Evolutionary conservation across 164 flowering plant genomes (phyloP).

Genomic region (Umbilicus rupestris): DNA sequence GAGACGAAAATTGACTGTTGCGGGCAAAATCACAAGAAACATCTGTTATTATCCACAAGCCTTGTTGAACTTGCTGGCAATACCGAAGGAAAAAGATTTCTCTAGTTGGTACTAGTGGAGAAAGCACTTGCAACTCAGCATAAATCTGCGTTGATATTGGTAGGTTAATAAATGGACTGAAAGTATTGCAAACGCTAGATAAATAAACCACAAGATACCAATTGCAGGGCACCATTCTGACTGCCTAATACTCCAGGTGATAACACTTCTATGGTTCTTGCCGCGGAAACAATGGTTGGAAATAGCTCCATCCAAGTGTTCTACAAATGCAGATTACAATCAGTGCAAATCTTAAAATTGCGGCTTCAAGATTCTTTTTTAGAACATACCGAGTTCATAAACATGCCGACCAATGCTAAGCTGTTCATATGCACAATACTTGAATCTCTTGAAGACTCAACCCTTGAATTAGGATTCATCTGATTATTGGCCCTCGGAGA

Average conservation of each 20-base stretch:
- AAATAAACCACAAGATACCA: slow-evolving; percentile 21
- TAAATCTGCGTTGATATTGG: slow-evolving; percentile 28
- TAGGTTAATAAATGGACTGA: neutral
- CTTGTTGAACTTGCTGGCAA: slow-evolving; percentile 39
- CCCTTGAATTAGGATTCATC: slow-evolving; percentile 26
- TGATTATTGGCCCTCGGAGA: slow-evolving; percentile 25
- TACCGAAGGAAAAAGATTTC: slow-evolving; percentile 36
- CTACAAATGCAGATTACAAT: slow-evolving; percentile 19
- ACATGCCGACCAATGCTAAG: slow-evolving; percentile 36
- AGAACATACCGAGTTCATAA: slow-evolving; percentile 38
- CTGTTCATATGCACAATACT: slow-evolving; percentile 43
- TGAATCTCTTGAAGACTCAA: slow-evolving; percentile 44
- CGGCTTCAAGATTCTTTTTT: too few species aligned
- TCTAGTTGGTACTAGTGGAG: slow-evolving; percentile 34
- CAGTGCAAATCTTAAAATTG: neutral
- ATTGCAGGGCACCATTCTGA: slow-evolving; percentile 32
- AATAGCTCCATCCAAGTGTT: slow-evolving; percentile 42
- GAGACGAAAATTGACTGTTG: slow-evolving; percentile 22
- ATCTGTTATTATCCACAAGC: slow-evolving; percentile 35
- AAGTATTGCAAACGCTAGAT: neutral
- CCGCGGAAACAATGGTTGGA: slow-evolving; percentile 42
- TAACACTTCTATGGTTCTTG: slow-evolving; percentile 39
- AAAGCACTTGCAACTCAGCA: slow-evolving; percentile 33
- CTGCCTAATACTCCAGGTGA: slow-evolving; percentile 28
- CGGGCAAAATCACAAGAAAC: slow-evolving; percentile 39